These are phyloP conservation scores for Corylus heterophylla DNA, from an alignment of 306 rosid genomes.

Conservation along the genomic window DNA sequence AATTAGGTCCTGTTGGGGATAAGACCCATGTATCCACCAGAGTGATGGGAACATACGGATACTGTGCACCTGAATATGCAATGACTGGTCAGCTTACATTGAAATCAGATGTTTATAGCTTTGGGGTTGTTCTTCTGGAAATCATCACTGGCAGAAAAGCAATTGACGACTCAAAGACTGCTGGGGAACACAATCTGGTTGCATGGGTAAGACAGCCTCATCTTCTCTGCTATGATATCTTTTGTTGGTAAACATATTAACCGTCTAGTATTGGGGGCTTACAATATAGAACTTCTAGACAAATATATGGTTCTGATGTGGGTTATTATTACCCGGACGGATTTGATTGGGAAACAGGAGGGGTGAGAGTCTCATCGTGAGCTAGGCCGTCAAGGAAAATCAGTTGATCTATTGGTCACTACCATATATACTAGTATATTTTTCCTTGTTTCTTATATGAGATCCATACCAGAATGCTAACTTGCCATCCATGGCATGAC, in stretches of 20 bases:
- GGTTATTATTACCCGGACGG: background rate
- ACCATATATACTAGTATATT: background rate
- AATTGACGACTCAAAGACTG: slow-evolving; percentile 48
- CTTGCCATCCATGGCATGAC: background rate
- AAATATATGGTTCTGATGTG: background rate
- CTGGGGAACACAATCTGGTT: slow-evolving; percentile 58
- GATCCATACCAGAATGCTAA: background rate
- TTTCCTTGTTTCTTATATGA: background rate
- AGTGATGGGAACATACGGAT: slow-evolving; percentile 68
- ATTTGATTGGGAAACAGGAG: too few relatives aligned
- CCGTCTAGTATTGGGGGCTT: background rate
- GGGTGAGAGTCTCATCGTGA: too few relatives aligned
- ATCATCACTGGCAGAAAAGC: slow-evolving; percentile 62
- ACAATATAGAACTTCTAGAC: background rate
- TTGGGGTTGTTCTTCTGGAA: slow-evolving; percentile 62
- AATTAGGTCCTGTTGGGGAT: slow-evolving; percentile 65
- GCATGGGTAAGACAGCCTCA: slow-evolving; percentile 44
- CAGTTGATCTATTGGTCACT: background rate
- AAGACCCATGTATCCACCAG: slow-evolving; percentile 60
- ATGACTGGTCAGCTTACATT: slow-evolving; percentile 66
- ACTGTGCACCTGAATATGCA: slow-evolving; percentile 65
- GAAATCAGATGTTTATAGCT: slow-evolving; percentile 59
- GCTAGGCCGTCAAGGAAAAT: too few relatives aligned
- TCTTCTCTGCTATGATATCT: slow-evolving; percentile 14
- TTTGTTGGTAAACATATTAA: background rate